Evolutionary conservation across 306 rosid genomes (phyloP).

Genomic region (Cucurbita moschata): DNA sequence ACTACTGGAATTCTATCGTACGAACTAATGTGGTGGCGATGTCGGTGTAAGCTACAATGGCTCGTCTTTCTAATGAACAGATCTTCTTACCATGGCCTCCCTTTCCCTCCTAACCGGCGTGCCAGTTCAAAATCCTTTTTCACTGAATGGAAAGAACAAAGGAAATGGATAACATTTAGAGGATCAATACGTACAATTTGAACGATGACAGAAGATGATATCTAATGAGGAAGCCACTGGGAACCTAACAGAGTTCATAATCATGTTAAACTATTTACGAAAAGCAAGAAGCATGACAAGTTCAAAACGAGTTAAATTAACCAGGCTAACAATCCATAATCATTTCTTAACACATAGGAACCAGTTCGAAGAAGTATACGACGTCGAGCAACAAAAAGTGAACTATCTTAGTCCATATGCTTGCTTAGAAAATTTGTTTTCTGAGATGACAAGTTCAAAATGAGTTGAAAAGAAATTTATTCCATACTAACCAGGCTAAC

Average conservation of each 20-base stretch:
- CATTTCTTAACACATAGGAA: neutral
- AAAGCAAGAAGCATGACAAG: neutral
- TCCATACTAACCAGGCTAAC: neutral
- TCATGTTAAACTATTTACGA: neutral
- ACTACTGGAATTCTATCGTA: neutral
- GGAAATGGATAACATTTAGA: constrained; percentile 3
- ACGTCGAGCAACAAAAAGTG: no score
- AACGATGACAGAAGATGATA: neutral
- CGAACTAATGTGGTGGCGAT: constrained; percentile 2
- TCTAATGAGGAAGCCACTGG: neutral
- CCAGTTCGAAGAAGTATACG: no score
- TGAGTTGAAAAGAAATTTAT: neutral
- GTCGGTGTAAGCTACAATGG: neutral
- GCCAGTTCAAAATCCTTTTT: constrained; percentile 85
- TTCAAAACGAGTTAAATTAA: no score
- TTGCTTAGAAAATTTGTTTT: no score
- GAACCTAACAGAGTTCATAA: neutral
- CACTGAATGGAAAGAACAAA: constrained; percentile 37
- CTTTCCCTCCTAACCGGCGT: constrained; percentile 56
- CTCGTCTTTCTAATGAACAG: neutral
- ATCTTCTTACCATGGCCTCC: constrained; percentile 53
- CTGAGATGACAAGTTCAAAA: no score
- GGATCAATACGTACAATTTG: neutral
- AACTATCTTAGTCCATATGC: no score
- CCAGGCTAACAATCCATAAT: neutral